A percentile compares a stretch with the other conserved stretches of the same genome.
phyloP scores from a whole-genome alignment of 441 rosid species.

The Cnidoscolus chayamansa region DNA sequence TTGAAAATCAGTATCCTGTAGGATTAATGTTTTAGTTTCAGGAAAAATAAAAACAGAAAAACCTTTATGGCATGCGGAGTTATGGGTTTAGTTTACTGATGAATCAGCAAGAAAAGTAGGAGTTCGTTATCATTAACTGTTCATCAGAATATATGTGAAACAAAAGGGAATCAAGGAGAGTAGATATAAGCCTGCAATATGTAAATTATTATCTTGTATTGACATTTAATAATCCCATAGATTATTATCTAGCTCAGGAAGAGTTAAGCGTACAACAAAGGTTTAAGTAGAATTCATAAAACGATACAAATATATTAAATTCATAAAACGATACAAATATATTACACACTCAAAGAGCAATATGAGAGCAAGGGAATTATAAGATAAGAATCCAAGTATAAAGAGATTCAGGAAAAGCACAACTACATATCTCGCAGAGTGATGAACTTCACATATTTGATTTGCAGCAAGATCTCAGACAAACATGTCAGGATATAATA shows the following conservation, averaged over 20 bases:
- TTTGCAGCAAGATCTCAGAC: background rate
- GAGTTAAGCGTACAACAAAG: too few species aligned
- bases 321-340: too few species aligned
- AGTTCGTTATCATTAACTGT: background rate
- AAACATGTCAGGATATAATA: background rate
- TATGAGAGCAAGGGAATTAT: too few species aligned
- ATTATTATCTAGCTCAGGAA: too few species aligned
- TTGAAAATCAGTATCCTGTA: conserved; percentile 62
- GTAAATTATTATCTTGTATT: background rate
- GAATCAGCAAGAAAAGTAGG: background rate
- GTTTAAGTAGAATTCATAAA: too few species aligned
- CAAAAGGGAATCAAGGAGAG: background rate
- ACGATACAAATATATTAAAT: too few species aligned
- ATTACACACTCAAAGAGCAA: too few species aligned
- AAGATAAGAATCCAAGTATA: background rate
- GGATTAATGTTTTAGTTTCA: background rate
- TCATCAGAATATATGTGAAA: background rate
- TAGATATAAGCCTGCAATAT: background rate
- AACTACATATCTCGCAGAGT: background rate
- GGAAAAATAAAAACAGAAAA: background rate
- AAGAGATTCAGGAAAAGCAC: conserved; percentile 1
- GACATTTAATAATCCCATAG: conserved; percentile 1
- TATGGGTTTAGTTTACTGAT: background rate
- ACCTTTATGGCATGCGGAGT: background rate
- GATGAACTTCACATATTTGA: background rate